These are phyloP conservation scores for Dentipellis fragilis DNA, from an alignment of 768 basidiomycete species.

Conservation along the genomic window DNA sequence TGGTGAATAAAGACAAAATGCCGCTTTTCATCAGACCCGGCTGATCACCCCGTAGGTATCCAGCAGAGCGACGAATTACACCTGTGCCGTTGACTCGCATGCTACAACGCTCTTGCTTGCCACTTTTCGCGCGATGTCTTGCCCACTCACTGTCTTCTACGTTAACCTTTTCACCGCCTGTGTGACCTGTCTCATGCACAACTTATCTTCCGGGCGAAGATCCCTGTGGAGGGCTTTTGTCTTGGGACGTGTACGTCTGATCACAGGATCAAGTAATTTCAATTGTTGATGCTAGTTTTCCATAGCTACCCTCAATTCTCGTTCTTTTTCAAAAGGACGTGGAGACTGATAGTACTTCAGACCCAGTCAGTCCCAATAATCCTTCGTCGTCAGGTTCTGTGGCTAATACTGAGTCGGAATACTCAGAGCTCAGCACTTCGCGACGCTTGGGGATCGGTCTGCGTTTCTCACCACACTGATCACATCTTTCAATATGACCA, in stretches of 20 bases:
- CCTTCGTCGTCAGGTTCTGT: neutral
- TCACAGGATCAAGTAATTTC: neutral
- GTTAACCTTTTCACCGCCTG: conserved; percentile 59
- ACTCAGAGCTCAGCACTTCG: conserved; percentile 8
- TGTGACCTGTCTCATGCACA: conserved; percentile 52
- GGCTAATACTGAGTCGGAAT: neutral
- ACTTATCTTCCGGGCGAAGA: conserved; percentile 22
- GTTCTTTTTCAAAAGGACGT: conserved; percentile 43
- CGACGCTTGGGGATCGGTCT: conserved; percentile 10
- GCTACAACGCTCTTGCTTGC: conserved; percentile 45
- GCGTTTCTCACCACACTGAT: conserved; percentile 5
- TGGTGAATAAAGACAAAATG: conserved; percentile 4
- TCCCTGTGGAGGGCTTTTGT: conserved; percentile 59
- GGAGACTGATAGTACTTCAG: conserved; percentile 40
- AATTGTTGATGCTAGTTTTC: conserved; percentile 1
- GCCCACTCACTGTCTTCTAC: conserved; percentile 55
- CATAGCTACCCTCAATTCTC: conserved; percentile 54
- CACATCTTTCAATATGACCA: conserved; percentile 9
- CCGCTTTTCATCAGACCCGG: neutral
- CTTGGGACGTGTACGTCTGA: conserved; percentile 50
- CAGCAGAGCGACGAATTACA: conserved; percentile 8
- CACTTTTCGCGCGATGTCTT: conserved; percentile 50
- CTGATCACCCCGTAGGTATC: conserved; percentile 3
- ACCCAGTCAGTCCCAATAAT: conserved; percentile 39
- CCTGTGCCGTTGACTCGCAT: conserved; percentile 20